phyloP scores from a whole-genome alignment of 495 filamentous ascomycete species.

The Daldinia grandis region DNA sequence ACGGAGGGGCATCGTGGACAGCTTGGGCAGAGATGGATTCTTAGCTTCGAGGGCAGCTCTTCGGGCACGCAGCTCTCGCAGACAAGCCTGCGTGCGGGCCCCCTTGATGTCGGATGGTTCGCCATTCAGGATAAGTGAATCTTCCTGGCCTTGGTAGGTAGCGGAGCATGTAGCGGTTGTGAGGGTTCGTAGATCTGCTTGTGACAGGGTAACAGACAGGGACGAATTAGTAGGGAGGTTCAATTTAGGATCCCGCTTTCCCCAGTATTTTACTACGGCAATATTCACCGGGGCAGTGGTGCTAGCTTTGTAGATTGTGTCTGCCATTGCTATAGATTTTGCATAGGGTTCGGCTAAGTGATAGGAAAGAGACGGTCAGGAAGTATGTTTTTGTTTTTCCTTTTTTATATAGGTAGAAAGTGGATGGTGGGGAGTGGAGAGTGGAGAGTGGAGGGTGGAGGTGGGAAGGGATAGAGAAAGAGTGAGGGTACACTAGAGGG shows the following conservation, averaged over 20 bases:
- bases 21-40: conserved; percentile 75
- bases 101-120: conserved; percentile 82
- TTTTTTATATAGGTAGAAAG: conserved; percentile 7
- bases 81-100: conserved; percentile 88
- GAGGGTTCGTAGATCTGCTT: conserved; percentile 90
- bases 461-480: neutral
- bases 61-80: conserved; percentile 80
- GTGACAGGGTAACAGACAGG: conserved; percentile 93
- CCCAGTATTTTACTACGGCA: conserved; percentile 99
- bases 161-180: conserved; percentile 93
- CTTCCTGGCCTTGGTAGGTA: conserved; percentile 67
- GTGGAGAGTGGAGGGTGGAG: neutral
- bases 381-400: conserved; percentile 7
- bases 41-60: conserved; percentile 76
- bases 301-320: conserved; percentile 81
- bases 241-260: conserved; percentile 88
- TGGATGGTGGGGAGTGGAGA: neutral
- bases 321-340: conserved; percentile 52
- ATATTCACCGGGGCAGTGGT: conserved; percentile 99
- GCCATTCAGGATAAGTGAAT: conserved; percentile 87
- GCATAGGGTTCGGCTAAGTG: neutral
- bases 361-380: conserved; percentile 21
- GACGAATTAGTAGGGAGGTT: conserved; percentile 98
- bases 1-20: conserved; percentile 76
- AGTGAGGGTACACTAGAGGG: no score